A percentile compares a stretch with the other conserved stretches of the same genome.
These are phyloP conservation scores for Pittosporum tobira DNA, from an alignment of 129 eudicot genomes.

Conservation along the genomic window DNA sequence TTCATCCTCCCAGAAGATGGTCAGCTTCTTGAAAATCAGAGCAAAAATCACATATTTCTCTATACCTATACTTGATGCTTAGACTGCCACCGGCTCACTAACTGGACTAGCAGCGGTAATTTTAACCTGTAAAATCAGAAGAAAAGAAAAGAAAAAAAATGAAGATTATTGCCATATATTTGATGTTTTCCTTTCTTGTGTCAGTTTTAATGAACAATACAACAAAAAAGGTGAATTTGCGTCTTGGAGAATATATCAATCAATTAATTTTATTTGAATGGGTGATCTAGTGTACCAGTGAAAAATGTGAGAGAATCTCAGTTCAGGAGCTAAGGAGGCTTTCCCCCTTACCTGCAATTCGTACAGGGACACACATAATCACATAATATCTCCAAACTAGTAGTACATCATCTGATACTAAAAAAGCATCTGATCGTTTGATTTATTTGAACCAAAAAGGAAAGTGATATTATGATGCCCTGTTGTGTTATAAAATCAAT, in stretches of 20 bases:
- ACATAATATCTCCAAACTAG: no score
- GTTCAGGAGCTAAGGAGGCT: slow-evolving; percentile 47
- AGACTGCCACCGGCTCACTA: slow-evolving; percentile 60
- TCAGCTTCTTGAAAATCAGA: background rate
- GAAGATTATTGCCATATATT: background rate
- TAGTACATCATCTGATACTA: no score
- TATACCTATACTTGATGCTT: slow-evolving; percentile 10
- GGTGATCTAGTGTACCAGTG: slow-evolving; percentile 50
- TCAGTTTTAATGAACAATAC: no score
- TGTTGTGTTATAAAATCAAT: no score
- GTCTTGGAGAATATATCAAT: no score
- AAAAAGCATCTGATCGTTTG: no score
- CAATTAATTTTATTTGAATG: background rate
- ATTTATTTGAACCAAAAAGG: no score
- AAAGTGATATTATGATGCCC: no score
- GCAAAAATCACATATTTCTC: background rate
- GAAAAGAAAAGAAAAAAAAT: background rate
- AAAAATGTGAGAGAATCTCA: slow-evolving; percentile 48
- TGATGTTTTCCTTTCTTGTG: no score
- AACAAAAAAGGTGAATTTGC: background rate
- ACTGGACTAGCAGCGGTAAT: slow-evolving; percentile 37
- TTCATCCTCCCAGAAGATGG: background rate
- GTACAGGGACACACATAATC: slow-evolving; percentile 35
- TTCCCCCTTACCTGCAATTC: slow-evolving; percentile 61
- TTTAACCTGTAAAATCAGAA: slow-evolving; percentile 63